A percentile compares a stretch with the other conserved stretches of the same genome.
Evolutionary conservation across 2,329 filamentous ascomycete species (phyloP).

Genomic region (Paecilomyces dactylethromorphus): DNA sequence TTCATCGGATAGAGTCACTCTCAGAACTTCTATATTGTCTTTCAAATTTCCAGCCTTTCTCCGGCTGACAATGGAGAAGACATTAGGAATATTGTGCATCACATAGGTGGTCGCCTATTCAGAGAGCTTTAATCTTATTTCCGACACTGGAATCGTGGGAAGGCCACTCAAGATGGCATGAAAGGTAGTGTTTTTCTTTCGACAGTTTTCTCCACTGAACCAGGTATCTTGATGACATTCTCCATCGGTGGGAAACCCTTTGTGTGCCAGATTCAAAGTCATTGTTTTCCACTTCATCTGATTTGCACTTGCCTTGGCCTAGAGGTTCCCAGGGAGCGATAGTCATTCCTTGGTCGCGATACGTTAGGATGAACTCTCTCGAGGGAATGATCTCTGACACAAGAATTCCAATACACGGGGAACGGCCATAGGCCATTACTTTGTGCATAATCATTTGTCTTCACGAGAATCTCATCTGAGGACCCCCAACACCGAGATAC

Average conservation of each 20-base stretch:
- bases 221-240: conserved; percentile 9
- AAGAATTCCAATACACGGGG: conserved; percentile 57
- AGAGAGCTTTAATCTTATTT: not conserved
- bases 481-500: conserved; percentile 60
- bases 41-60: conserved; percentile 44
- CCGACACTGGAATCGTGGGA: not conserved
- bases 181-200: conserved; percentile 5
- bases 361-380: conserved; percentile 62
- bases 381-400: conserved; percentile 57
- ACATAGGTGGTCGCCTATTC: conserved; percentile 3
- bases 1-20: conserved; percentile 42
- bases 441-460: conserved; percentile 52
- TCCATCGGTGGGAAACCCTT: conserved; percentile 7
- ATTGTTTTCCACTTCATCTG: conserved; percentile 17
- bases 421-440: conserved; percentile 62
- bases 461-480: conserved; percentile 54
- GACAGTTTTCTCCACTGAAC: conserved; percentile 12
- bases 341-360: conserved; percentile 54
- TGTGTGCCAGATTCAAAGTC: conserved; percentile 17
- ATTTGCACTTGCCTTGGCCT: conserved; percentile 45
- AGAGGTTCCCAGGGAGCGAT: conserved; percentile 48
- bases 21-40: conserved; percentile 49
- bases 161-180: conserved; percentile 2
- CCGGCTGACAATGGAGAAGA: conserved; percentile 48
- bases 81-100: conserved; percentile 42